Evolutionary conservation across 2,329 filamentous ascomycete species (phyloP), one percentile per base, ranked within the genome.

Genomic region (Aspergillus aculeatinus): DNA sequence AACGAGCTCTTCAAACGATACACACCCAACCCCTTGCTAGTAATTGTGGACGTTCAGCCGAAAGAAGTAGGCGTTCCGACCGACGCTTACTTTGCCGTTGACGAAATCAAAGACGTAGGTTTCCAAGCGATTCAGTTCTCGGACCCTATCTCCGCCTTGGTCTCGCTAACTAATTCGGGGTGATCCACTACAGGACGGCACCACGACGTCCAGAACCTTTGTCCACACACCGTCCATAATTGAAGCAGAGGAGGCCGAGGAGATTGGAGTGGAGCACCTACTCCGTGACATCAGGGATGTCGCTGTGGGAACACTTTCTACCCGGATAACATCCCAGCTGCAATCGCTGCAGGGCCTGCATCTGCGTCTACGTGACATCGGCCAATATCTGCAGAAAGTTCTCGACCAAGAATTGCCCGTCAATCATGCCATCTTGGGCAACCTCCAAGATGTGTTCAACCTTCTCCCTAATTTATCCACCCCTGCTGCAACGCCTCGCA

Each of bases 1-100:
- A 99, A 99, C 80, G 95, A 99, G 81, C 87, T 99, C 61, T 98
- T 99, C 87, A 99, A 99, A 84, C 87, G 93, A 82, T 99, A 99
- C 82, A 97, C 93, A 56, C 92, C 95, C 21, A 96, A 98, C 74
- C 95, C 95, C 54, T 83, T 99, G 68, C 85, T 99, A 56, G 94
- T 98, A 74, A 99, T 99, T 78, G 93, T 99, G 69, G 95, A 99
- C 75, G 95, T 99, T 64, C 94, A 98, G 79, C 94, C 95, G 25
- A 97, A 97, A 81, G 94, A 98, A 79, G 91, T 96, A 21, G 95
- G 95, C 63, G 95, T 99, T 57, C 95, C 95, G 21, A 99, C 95
- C 54, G 95, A 99, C 80, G 95, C 95, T 51, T 99, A 99, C 82
- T 99, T 99, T 81, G 95, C 95, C 5, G 92, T 99, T 53, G 95